Evolutionary conservation across 371 early-diverging fungal species (phyloP).

Genomic region (Batkoa obscura): DNA sequence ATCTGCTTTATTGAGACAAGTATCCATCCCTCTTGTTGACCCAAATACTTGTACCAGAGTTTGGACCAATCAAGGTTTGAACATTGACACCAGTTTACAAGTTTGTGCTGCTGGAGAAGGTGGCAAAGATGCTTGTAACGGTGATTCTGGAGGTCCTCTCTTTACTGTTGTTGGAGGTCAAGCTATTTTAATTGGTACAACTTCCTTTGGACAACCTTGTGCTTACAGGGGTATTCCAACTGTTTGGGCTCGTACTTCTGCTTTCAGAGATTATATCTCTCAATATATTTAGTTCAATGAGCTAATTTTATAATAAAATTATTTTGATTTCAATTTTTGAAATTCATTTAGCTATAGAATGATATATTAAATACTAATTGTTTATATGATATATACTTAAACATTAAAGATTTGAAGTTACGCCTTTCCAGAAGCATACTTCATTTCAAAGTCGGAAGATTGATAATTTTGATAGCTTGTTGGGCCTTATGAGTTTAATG

Average conservation of each 20-base stretch:
- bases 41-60: background rate
- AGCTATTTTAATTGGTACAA: background rate
- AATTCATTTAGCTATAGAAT: too few species aligned
- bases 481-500: too few species aligned
- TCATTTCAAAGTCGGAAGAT: too few species aligned
- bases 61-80: background rate
- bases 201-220: constrained; percentile 4
- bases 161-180: background rate
- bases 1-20: background rate
- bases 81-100: background rate
- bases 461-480: too few species aligned
- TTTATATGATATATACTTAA: too few species aligned
- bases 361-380: too few species aligned
- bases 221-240: constrained; percentile 1
- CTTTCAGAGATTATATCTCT: too few species aligned
- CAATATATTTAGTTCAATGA: too few species aligned
- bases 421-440: too few species aligned
- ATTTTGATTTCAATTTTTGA: too few species aligned
- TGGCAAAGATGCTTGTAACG: background rate
- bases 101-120: background rate
- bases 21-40: background rate
- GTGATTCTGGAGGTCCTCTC: constrained; percentile 4
- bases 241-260: background rate
- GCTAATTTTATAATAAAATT: too few species aligned
- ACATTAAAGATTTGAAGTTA: too few species aligned